Conservation (phyloP, 257 asterid genomes). For the Orobanche coerulescens region DNA sequence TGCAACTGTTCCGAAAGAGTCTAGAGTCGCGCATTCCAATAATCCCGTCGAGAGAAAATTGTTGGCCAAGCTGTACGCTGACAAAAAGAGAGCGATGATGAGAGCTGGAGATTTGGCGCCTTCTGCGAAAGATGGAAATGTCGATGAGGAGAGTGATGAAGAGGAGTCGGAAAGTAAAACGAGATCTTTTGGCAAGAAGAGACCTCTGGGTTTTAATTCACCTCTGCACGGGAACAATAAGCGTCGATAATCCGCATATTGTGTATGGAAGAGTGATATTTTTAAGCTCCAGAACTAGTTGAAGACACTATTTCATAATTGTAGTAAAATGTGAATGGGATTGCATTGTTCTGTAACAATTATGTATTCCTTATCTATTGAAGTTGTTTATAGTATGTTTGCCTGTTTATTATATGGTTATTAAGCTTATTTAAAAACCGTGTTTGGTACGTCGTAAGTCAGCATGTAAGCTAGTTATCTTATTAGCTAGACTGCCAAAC, state of each 20-base stretch:
- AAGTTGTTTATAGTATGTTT: too few species aligned
- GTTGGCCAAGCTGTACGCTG: conserved; percentile 43
- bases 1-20: conserved; percentile 56
- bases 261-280: background rate
- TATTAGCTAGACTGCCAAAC: too few species aligned
- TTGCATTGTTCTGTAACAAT: background rate
- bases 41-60: conserved; percentile 60
- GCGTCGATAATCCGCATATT: conserved; percentile 20
- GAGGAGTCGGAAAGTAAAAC: conserved; percentile 73
- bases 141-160: conserved; percentile 52
- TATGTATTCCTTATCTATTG: too few species aligned
- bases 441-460: too few species aligned
- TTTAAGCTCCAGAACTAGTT: background rate
- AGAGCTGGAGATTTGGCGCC: conserved; percentile 31
- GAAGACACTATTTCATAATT: background rate
- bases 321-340: background rate
- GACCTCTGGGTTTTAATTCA: conserved; percentile 30
- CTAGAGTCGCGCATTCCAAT: conserved; percentile 33
- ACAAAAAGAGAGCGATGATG: conserved; percentile 32
- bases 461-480: too few species aligned
- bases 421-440: too few species aligned
- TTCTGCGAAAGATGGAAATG: conserved; percentile 32
- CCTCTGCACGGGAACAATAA: conserved; percentile 32
- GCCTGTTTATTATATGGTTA: too few species aligned
- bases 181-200: conserved; percentile 55